A percentile compares a stretch with the other conserved stretches of the same genome.
These are phyloP conservation scores for Chaetomiaceae sp. DNA, from an alignment of 2,329 filamentous ascomycete species.

Conservation along the genomic window DNA sequence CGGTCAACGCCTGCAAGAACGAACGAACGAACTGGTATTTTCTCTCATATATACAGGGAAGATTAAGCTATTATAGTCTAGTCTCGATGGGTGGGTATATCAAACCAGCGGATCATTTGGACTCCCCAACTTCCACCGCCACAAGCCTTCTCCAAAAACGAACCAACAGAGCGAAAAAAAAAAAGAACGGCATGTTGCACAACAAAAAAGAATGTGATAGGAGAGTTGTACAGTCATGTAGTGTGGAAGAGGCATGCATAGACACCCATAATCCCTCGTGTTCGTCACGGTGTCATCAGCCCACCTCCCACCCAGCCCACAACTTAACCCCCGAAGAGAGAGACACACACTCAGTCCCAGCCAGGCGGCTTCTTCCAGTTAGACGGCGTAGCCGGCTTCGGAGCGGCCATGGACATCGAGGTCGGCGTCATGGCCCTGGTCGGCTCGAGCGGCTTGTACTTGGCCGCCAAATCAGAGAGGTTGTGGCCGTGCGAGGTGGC, in stretches of 20 bases:
- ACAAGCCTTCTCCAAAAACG: no score
- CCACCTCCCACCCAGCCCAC: background rate
- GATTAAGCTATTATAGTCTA: background rate
- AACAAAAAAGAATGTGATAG: background rate
- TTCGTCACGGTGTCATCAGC: background rate
- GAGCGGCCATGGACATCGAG: background rate
- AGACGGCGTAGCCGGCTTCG: conserved; percentile 14
- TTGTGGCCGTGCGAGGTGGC: conserved; percentile 8
- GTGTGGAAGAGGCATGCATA: background rate
- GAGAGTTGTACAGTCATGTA: background rate
- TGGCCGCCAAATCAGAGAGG: conserved; percentile 2
- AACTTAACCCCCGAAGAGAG: no score
- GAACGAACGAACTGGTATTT: no score
- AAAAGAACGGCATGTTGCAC: background rate
- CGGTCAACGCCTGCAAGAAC: no score
- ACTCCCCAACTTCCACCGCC: background rate
- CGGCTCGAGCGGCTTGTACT: conserved; percentile 1
- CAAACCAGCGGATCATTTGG: background rate
- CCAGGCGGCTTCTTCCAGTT: conserved; percentile 19
- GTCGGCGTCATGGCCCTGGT: background rate
- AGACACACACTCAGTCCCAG: conserved; percentile 19
- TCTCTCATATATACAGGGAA: background rate
- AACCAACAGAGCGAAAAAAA: no score
- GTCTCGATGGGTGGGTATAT: background rate
- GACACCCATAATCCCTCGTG: no score